Conservation (phyloP, 805 yeast species). For the Ogataea chonburiensis region DNA sequence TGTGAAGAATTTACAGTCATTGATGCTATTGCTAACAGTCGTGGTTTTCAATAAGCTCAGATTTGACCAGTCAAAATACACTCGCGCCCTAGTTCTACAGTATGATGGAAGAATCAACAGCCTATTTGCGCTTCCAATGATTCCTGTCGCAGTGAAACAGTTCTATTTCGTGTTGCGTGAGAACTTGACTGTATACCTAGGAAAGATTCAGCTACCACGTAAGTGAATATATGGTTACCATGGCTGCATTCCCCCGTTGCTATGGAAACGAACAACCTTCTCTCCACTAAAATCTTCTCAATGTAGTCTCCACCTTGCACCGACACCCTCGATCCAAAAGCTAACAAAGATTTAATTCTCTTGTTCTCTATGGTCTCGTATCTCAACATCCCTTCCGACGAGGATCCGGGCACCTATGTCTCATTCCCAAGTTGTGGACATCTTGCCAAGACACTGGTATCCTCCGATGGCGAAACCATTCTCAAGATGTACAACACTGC, state of each 20-base stretch:
- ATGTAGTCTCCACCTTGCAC: conserved; percentile 11
- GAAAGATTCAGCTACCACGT: conserved; percentile 15
- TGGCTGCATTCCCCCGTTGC: neutral
- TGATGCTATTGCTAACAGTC: conserved; percentile 45
- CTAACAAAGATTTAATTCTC: conserved; percentile 7
- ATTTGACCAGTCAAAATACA: conserved; percentile 54
- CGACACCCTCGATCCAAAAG: conserved; percentile 12
- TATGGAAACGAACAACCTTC: no score
- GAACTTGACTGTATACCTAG: conserved; percentile 10
- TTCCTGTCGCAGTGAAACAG: conserved; percentile 35
- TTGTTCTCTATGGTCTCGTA: conserved; percentile 13
- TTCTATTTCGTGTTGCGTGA: conserved; percentile 13
- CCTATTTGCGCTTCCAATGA: conserved; percentile 33
- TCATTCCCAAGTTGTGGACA: conserved; percentile 50
- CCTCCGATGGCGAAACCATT: conserved; percentile 50
- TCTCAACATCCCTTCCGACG: conserved; percentile 14
- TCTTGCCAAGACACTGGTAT: conserved; percentile 44
- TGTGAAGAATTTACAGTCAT: conserved; percentile 30
- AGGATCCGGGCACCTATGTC: conserved; percentile 24
- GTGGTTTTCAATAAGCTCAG: conserved; percentile 58
- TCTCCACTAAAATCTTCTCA: no score
- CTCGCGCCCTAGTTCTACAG: conserved; percentile 48
- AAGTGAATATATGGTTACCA: neutral
- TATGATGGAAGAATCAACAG: conserved; percentile 44
- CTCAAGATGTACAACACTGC: conserved; percentile 52